Base-by-base conservation (phyloP, 352 stramenopile genomes). In the Lagenidium giganteum region DNA sequence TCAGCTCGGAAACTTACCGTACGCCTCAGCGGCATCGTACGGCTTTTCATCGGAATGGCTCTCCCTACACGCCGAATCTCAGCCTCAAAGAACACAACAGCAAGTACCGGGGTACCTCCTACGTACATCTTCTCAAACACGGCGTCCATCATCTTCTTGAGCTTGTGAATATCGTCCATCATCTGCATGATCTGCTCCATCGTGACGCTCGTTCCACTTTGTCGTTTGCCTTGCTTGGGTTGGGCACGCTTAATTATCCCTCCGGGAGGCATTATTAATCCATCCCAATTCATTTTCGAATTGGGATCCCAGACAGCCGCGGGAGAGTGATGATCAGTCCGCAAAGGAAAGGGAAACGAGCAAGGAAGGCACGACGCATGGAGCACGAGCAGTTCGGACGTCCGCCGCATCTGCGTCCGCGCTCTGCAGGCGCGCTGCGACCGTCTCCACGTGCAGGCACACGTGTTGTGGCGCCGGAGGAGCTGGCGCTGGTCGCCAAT, bases 181-280 rank as follows among this genome's bases (percentile, higher is more conserved):
- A 93, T 90, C 56, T 90, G 82, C 82, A 90, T 87, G 56, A 92
- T 91, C 64, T 86, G 74, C 69, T 93, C 82, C 80, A 93, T 93
- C 2, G n/a, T n/a, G n/a, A n/a, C n/a, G n/a, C n/a, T n/a, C n/a
- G n/a, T n/a, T n/a, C n/a, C n/a, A n/a, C n/a, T n/a, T n/a, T n/a
- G n/a, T n/a, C n/a, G n/a, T n/a, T n/a, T n/a, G n/a, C n/a, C n/a
- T n/a, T n/a, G n/a, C n/a, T n/a, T n/a, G n/a, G n/a, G n/a, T n/a
- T n/a, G n/a, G n/a, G n/a, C n/a, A n/a, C n/a, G n/a, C n/a, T n/a
- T n/a, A n/a, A n/a, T n/a, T n/a, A n/a, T n/a, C n/a, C n/a, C n/a
- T n/a, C n/a, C n/a, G n/a, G n/a, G n/a, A n/a, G n/a, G n/a, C n/a
- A n/a, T n/a, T n/a, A n/a, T n/a, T n/a, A n/a, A n/a, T n/a, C n/a